Conservation (phyloP, 1,139 yeast species). For the Candida gigantensis region DNA sequence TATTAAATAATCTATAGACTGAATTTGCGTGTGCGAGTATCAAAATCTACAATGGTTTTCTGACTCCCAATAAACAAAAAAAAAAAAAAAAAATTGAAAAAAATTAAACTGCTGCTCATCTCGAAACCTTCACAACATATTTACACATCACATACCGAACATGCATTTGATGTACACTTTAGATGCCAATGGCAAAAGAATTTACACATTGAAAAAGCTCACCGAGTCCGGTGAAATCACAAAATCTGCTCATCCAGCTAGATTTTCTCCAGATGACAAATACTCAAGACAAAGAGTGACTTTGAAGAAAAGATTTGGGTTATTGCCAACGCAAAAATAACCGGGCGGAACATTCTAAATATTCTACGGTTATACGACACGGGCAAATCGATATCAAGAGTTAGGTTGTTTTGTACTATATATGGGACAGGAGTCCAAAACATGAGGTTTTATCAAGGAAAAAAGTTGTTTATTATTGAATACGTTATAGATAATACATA, state of each 20-base stretch:
- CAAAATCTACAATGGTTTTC: no score
- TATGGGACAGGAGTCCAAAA: no score
- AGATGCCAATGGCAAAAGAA: constrained; percentile 92
- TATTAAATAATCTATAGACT: no score
- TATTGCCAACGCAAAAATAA: constrained; percentile 81
- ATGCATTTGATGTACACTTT: constrained; percentile 99
- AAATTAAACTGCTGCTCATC: neutral
- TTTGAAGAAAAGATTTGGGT: constrained; percentile 87
- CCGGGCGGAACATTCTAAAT: no score
- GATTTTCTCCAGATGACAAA: constrained; percentile 99
- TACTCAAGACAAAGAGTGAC: constrained; percentile 99
- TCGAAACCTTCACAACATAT: neutral
- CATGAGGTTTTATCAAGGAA: no score
- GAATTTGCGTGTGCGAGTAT: no score
- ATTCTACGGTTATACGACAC: no score
- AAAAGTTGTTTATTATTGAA: neutral
- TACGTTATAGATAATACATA: neutral
- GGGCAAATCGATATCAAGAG: no score
- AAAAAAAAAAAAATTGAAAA: neutral
- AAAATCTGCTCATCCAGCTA: constrained; percentile 98
- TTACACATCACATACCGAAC: no score
- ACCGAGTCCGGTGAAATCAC: constrained; percentile 91
- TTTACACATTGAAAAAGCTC: constrained; percentile 84
- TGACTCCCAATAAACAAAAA: no score
- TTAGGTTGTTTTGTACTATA: neutral